phyloP scores from a whole-genome alignment of 345 rosid species.

The Acer yangbiense region DNA sequence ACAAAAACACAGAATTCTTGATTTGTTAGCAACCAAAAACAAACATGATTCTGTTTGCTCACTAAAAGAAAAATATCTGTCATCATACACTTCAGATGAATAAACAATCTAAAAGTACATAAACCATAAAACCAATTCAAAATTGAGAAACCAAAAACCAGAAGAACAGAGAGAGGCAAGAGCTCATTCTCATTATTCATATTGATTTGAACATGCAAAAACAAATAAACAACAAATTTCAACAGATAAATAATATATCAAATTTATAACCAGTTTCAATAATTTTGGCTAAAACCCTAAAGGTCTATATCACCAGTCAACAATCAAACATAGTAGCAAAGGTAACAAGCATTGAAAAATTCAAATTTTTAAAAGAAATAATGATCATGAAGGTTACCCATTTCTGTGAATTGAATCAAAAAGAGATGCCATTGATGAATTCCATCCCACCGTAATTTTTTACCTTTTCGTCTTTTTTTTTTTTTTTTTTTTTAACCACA shows the following conservation, averaged over 20 bases:
- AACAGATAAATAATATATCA: no score
- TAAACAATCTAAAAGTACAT: neutral
- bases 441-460: constrained; percentile 11
- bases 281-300: constrained; percentile 23
- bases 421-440: constrained; percentile 25
- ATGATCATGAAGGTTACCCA: constrained; percentile 22
- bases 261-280: neutral
- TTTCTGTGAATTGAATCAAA: constrained; percentile 20
- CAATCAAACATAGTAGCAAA: constrained; percentile 8
- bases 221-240: constrained; percentile 1
- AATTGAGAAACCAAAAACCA: neutral
- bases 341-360: neutral
- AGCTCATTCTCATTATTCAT: constrained; percentile 14
- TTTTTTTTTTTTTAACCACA: constrained; percentile 8
- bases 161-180: neutral
- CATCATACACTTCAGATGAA: constrained; percentile 22
- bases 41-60: constrained; percentile 9
- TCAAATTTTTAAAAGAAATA: neutral
- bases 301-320: constrained; percentile 15
- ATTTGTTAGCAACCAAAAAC: constrained; percentile 23
- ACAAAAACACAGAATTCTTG: neutral
- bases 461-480: neutral
- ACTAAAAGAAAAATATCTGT: constrained; percentile 14
- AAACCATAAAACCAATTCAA: constrained; percentile 10
- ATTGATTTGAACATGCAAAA: constrained; percentile 4